Percentiles rank a stretch among this genome's conserved stretches.
These are phyloP conservation scores for Lentinula lateritia DNA, from an alignment of 768 basidiomycete species.

Conservation along the genomic window DNA sequence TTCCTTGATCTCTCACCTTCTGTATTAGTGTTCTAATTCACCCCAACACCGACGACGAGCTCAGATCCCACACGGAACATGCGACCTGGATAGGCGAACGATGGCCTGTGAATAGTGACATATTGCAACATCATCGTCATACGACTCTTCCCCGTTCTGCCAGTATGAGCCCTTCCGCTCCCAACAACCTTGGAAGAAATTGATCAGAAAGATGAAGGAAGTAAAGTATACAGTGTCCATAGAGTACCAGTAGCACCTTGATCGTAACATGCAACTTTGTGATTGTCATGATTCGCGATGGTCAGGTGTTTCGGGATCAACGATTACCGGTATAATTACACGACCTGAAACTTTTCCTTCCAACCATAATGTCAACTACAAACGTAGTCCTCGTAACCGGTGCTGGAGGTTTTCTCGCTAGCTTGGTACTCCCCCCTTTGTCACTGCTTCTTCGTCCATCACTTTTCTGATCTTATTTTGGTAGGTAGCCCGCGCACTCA, in stretches of 20 bases:
- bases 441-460: neutral
- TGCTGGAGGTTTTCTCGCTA: slow-evolving; percentile 6
- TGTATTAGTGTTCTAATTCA: slow-evolving; percentile 56
- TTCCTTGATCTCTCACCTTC: neutral
- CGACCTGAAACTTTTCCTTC: neutral
- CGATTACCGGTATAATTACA: neutral
- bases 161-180: neutral
- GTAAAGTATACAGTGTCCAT: too few relatives aligned
- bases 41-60: slow-evolving; percentile 56
- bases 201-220: too few relatives aligned
- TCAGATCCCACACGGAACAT: slow-evolving; percentile 58
- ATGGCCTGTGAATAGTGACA: slow-evolving; percentile 47
- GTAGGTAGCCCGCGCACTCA: slow-evolving; percentile 31
- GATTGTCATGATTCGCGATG: neutral
- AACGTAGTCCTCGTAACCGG: slow-evolving; percentile 6
- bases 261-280: neutral
- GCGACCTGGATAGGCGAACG: slow-evolving; percentile 62
- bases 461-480: neutral
- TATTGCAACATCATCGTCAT: slow-evolving; percentile 21
- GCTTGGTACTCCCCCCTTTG: neutral
- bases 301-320: neutral
- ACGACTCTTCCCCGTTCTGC: neutral
- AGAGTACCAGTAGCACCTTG: neutral
- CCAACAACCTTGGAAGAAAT: neutral
- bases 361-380: slow-evolving; percentile 1